Conservation (phyloP, 1,139 yeast species). For the Zygoascus meyerae region DNA sequence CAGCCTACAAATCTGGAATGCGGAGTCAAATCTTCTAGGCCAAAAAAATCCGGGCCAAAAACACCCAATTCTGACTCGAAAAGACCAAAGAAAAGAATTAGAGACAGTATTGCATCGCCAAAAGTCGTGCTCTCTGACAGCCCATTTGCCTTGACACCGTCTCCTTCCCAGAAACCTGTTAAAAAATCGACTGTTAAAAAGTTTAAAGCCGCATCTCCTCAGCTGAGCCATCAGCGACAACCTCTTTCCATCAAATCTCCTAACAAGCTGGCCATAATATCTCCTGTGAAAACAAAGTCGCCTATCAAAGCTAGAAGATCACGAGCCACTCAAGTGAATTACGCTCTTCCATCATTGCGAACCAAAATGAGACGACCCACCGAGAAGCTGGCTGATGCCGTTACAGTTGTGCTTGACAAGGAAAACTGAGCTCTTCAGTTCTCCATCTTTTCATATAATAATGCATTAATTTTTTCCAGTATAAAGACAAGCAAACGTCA, state of each 20-base stretch:
- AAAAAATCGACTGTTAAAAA: neutral
- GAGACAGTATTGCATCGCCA: neutral
- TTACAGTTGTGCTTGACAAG: slow-evolving; percentile 12
- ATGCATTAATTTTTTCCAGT: no score
- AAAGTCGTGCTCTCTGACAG: neutral
- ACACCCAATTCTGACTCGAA: neutral
- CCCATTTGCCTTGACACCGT: slow-evolving; percentile 2
- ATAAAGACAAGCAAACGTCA: no score
- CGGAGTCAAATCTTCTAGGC: no score
- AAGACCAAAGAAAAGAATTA: neutral
- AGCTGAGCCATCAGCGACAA: neutral
- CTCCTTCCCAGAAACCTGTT: neutral
- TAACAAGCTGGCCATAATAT: slow-evolving; percentile 1
- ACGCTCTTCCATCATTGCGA: slow-evolving; percentile 61
- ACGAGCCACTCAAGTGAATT: slow-evolving; percentile 42
- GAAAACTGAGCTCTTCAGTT: slow-evolving; percentile 8
- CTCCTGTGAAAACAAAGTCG: neutral
- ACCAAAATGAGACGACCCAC: slow-evolving; percentile 68
- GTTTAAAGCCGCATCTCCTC: neutral
- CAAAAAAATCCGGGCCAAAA: no score
- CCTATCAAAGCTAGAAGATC: slow-evolving; percentile 14
- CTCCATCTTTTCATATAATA: no score
- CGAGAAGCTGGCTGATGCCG: slow-evolving; percentile 54
- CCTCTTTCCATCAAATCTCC: slow-evolving; percentile 4
- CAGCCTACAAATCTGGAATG: neutral